These are phyloP conservation scores for Gillenia trifoliata DNA, from an alignment of 306 rosid species.

Conservation along the genomic window DNA sequence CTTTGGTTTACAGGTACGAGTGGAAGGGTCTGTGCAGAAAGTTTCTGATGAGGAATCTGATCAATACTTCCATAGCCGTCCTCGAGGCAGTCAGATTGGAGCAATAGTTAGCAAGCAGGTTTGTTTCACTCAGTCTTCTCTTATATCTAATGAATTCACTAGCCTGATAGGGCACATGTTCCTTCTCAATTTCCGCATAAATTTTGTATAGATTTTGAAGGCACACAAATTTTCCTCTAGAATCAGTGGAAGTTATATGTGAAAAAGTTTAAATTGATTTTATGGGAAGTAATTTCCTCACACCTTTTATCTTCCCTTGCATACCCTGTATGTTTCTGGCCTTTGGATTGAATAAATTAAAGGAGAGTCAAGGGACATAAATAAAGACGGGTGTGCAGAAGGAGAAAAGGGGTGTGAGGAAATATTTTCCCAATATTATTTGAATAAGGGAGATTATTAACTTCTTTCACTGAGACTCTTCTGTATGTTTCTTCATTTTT, in stretches of 20 bases:
- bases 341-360: not conserved
- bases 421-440: not conserved
- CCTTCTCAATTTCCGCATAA: not conserved
- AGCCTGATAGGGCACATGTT: not conserved
- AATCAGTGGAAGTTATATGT: not conserved
- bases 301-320: not conserved
- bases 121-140: constrained; percentile 8
- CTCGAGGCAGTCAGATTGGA: constrained; percentile 95
- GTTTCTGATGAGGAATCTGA: constrained; percentile 85
- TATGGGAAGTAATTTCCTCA: not conserved
- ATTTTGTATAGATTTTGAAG: not conserved
- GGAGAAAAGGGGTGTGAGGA: not conserved
- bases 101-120: constrained; percentile 98
- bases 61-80: constrained; percentile 91
- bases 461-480: not conserved
- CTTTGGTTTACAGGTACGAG: constrained; percentile 57
- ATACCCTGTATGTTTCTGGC: not conserved
- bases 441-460: not conserved
- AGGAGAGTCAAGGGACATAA: not conserved
- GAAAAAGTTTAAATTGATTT: not conserved
- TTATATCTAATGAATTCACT: constrained; percentile 3
- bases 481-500: not conserved
- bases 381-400: not conserved
- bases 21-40: constrained; percentile 85
- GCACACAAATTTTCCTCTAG: not conserved